Conservation (phyloP, 371 early-diverging fungal genomes). For the Phascolomyces articulosus region DNA sequence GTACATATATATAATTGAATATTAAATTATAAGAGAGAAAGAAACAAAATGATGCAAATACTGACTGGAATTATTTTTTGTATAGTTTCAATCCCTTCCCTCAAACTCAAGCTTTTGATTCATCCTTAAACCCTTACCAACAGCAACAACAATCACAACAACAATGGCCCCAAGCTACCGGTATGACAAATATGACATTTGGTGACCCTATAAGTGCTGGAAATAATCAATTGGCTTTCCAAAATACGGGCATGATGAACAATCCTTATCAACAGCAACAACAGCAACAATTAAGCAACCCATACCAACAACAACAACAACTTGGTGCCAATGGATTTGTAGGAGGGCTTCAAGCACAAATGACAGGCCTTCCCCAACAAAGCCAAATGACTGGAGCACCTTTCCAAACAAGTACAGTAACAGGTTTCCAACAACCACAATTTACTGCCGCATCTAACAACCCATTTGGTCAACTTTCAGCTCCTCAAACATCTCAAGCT, state of each 20-base stretch:
- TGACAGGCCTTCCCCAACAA: slow-evolving; percentile 46
- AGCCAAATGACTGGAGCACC: slow-evolving; percentile 17
- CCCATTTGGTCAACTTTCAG: slow-evolving; percentile 21
- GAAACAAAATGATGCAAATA: too few relatives aligned
- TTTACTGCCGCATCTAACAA: slow-evolving; percentile 25
- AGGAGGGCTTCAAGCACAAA: slow-evolving; percentile 32
- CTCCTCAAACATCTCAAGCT: slow-evolving; percentile 11
- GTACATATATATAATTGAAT: background rate
- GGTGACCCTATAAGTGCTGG: slow-evolving; percentile 32
- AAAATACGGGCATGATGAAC: slow-evolving; percentile 27
- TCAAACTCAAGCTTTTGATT: slow-evolving; percentile 16
- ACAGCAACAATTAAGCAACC: slow-evolving; percentile 24
- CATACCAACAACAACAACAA: slow-evolving; percentile 21
- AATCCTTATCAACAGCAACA: slow-evolving; percentile 45
- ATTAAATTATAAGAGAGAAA: too few relatives aligned
- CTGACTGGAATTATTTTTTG: background rate
- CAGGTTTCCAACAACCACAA: slow-evolving; percentile 21
- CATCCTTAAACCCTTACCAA: slow-evolving; percentile 13
- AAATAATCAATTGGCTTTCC: slow-evolving; percentile 16
- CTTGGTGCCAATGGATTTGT: slow-evolving; percentile 3
- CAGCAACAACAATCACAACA: slow-evolving; percentile 20
- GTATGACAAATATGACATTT: slow-evolving; percentile 24
- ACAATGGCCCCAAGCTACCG: slow-evolving; percentile 21
- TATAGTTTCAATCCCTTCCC: slow-evolving; percentile 31
- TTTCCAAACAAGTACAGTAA: slow-evolving; percentile 14